These are phyloP conservation scores for Fusarium tricinctum DNA, from an alignment of 2,329 filamentous ascomycete genomes.

Conservation along the genomic window DNA sequence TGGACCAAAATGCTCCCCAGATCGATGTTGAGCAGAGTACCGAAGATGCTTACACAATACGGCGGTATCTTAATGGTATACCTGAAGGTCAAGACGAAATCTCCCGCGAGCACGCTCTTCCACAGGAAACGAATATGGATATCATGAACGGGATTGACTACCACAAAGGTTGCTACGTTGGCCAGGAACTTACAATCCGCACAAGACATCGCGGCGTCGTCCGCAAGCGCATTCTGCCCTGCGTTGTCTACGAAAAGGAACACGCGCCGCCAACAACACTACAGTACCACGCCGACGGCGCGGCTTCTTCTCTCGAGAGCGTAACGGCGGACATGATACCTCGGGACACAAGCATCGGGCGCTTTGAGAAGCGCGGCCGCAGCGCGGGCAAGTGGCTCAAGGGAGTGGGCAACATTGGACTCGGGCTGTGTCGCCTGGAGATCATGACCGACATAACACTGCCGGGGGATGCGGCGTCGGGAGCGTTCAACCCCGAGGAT, in stretches of 20 bases:
- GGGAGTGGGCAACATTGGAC: constrained; percentile 86
- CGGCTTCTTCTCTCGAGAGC: constrained; percentile 44
- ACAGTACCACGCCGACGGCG: constrained; percentile 60
- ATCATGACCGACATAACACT: constrained; percentile 87
- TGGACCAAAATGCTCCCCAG: constrained; percentile 51
- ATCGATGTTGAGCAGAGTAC: constrained; percentile 62
- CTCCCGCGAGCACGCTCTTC: constrained; percentile 76
- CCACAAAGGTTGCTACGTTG: constrained; percentile 95
- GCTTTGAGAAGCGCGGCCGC: constrained; percentile 71
- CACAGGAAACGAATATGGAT: constrained; percentile 92
- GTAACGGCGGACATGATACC: constrained; percentile 57
- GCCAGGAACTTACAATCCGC: constrained; percentile 95
- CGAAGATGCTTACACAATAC: constrained; percentile 76
- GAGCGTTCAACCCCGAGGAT: constrained; percentile 71
- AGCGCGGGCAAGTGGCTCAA: constrained; percentile 85
- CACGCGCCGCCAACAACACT: constrained; percentile 58
- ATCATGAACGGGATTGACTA: constrained; percentile 89
- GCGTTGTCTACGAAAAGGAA: constrained; percentile 74
- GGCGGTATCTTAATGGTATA: constrained; percentile 84
- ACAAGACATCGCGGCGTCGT: constrained; percentile 96
- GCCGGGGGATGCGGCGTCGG: constrained; percentile 75
- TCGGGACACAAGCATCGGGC: constrained; percentile 63
- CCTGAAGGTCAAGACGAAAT: constrained; percentile 90
- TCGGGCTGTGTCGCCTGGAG: constrained; percentile 89
- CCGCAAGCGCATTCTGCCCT: constrained; percentile 87